Base-by-base conservation (phyloP, 768 basidiomycete species). In the Mycena rosella region DNA sequence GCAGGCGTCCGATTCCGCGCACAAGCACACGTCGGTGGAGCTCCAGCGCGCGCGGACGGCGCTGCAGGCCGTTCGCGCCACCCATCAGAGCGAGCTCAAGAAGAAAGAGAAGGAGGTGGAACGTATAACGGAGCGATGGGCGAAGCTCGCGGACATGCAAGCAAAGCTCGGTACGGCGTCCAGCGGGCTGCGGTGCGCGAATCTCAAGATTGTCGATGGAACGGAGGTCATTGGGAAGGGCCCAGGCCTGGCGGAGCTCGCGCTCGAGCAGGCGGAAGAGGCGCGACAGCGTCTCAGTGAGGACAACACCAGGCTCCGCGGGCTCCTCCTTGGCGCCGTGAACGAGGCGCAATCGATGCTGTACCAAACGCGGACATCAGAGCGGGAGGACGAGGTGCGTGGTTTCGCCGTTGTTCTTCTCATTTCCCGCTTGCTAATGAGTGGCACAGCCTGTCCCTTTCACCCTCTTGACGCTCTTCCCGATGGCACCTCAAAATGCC, bases 71-170 rank as follows among this genome's bases (percentile, higher is more conserved):
- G 81, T 93, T 15, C 89, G 95, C 27, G 83, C 88, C 44, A 86
- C 90, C 0, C 88, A 94, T 68, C 84, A 87, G 63, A 83, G 84
- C 38, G 95, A 96, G 75, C 75, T 94, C 36, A 94, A 91, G 84
- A 92, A 91, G 82, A 88, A 87, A 73, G 94, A 96, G 71, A 91
- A 90, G 70, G 94, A 96, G 44, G 78, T 90, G 20, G 94, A 95
- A 72, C 85, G 89, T 20, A 88, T 91, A 75, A 70, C 86, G 29
- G 94, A 95, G 54, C 89, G 88, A 69, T 94, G 92, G 92, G 80
- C 83, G 30, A 94, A 89, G 74, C 76, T 95, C 20, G 79, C 87
- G 7, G 93, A 94, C 63, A 76, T 84, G 13, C 94, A 95, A 76
- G 76, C 85, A 0, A 92, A 90, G 76, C 78, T 90, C 7, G 80